Conservation (phyloP, 1,284 basidiomycete genomes). For the Schizophyllum amplum region DNA sequence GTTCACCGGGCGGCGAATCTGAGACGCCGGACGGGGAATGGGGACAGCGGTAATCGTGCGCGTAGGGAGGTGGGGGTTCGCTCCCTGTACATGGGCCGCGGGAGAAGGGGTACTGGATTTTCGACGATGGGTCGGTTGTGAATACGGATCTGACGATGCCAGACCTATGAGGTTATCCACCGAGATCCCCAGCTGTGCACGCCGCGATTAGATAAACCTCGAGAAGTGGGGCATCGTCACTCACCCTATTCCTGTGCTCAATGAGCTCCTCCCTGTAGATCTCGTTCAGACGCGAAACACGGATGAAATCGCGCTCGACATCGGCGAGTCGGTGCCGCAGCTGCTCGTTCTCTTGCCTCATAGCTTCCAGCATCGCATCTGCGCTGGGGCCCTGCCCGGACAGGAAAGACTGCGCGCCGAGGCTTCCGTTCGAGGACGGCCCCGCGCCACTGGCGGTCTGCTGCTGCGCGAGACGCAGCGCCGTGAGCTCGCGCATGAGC, state of each 20-base stretch:
- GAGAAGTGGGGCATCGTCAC: slow-evolving; percentile 21
- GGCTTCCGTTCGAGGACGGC: slow-evolving; percentile 26
- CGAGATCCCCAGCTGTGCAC: slow-evolving; percentile 52
- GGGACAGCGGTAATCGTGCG: slow-evolving; percentile 43
- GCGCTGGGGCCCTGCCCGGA: slow-evolving; percentile 25
- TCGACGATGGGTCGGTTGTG: slow-evolving; percentile 59
- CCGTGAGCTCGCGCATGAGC: slow-evolving; percentile 61
- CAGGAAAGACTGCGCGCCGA: slow-evolving; percentile 22
- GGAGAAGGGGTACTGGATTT: slow-evolving; percentile 57
- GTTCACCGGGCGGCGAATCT: slow-evolving; percentile 43
- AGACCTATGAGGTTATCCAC: slow-evolving; percentile 71
- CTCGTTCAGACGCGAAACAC: slow-evolving; percentile 66
- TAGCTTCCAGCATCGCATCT: slow-evolving; percentile 61
- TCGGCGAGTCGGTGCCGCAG: slow-evolving; percentile 55
- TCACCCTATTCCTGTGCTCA: slow-evolving; percentile 62
- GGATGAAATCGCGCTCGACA: slow-evolving; percentile 66
- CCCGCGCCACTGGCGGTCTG: slow-evolving; percentile 11
- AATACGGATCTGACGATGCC: slow-evolving; percentile 51
- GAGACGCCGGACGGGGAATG: slow-evolving; percentile 60
- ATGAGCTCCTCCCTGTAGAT: slow-evolving; percentile 76
- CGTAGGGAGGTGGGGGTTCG: slow-evolving; percentile 2
- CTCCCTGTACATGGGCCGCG: slow-evolving; percentile 28
- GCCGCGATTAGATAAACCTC: not conserved
- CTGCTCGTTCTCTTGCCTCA: slow-evolving; percentile 70
- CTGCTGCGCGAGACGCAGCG: slow-evolving; percentile 47